A percentile compares a stretch with the other conserved stretches of the same genome.
Evolutionary conservation across 1,284 basidiomycete genomes (phyloP).

Genomic region (Psilocybe mexicana): DNA sequence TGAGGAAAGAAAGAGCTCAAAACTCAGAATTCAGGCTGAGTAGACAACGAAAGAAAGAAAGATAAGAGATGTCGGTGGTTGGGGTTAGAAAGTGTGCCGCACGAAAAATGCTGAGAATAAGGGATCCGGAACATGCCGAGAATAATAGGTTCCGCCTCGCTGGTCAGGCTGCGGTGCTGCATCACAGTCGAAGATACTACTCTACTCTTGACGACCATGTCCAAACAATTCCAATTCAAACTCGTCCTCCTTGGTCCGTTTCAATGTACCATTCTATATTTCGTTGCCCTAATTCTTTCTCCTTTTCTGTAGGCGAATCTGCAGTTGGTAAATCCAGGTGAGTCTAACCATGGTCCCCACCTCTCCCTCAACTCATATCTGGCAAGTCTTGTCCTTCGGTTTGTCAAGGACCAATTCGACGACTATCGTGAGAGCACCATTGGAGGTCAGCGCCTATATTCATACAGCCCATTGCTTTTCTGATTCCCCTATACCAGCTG

Average conservation of each 20-base stretch:
- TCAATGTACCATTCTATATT: neutral
- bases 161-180: constrained; percentile 22
- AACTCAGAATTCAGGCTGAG: constrained; percentile 21
- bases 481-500: constrained; percentile 54
- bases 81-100: constrained; percentile 19
- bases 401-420: constrained; percentile 97
- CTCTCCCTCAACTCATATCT: constrained; percentile 23
- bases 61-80: constrained; percentile 19
- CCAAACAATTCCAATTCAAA: constrained; percentile 87
- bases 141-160: constrained; percentile 11
- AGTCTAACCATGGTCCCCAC: constrained; percentile 17
- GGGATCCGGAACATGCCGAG: constrained; percentile 21
- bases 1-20: constrained; percentile 17
- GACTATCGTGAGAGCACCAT: constrained; percentile 95
- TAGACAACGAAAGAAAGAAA: constrained; percentile 12
- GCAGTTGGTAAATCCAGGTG: constrained; percentile 97
- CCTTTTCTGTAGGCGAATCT: constrained; percentile 75
- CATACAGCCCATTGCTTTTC: constrained; percentile 9
- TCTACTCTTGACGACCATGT: constrained; percentile 52
- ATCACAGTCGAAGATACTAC: constrained; percentile 16
- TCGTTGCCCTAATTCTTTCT: neutral
- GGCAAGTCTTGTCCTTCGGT: constrained; percentile 85
- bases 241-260: constrained; percentile 84
- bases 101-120: constrained; percentile 21
- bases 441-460: constrained; percentile 54